A percentile compares a stretch with the other conserved stretches of the same genome.
phyloP scores from a whole-genome alignment of 1,284 basidiomycete genomes.

The Thelephora terrestris region DNA sequence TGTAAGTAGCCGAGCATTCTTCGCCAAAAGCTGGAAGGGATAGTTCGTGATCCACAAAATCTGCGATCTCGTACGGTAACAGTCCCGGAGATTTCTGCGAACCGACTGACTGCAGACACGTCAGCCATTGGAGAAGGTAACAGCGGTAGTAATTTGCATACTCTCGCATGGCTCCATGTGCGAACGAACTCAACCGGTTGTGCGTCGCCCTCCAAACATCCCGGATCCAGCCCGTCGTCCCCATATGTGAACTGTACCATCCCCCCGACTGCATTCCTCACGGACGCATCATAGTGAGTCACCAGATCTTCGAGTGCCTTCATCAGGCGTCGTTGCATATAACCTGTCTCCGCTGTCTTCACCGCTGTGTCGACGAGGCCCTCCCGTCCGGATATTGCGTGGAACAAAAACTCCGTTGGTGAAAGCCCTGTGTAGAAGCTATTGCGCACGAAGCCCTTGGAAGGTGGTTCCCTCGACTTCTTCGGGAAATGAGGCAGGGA shows the following conservation, averaged over 20 bases:
- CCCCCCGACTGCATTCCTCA: conserved; percentile 90
- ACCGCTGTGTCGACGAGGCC: conserved; percentile 99
- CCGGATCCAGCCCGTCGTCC: conserved; percentile 95
- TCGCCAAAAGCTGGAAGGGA: conserved; percentile 49
- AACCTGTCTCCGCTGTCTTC: conserved; percentile 99
- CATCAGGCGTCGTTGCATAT: conserved; percentile 99
- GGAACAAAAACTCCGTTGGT: conserved; percentile 97
- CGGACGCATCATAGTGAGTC: conserved; percentile 95
- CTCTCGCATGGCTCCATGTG: conserved; percentile 82
- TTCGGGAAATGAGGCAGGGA: conserved; percentile 98
- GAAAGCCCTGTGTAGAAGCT: conserved; percentile 94
- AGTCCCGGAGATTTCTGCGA: conserved; percentile 53
- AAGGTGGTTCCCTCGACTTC: conserved; percentile 93
- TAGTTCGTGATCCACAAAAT: conserved; percentile 63
- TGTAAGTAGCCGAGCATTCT: conserved; percentile 71
- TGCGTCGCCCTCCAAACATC: conserved; percentile 90
- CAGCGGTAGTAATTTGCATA: conserved; percentile 6
- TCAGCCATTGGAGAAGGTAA: not conserved
- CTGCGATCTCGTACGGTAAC: conserved; percentile 82
- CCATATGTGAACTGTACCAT: conserved; percentile 99
- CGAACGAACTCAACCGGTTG: conserved; percentile 86
- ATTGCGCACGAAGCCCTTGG: conserved; percentile 97
- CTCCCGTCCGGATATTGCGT: conserved; percentile 98
- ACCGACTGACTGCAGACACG: conserved; percentile 44
- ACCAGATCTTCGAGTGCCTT: conserved; percentile 97